Conservation (phyloP, 2,329 filamentous ascomycete genomes). For the Tolypocladium endophyticum region DNA sequence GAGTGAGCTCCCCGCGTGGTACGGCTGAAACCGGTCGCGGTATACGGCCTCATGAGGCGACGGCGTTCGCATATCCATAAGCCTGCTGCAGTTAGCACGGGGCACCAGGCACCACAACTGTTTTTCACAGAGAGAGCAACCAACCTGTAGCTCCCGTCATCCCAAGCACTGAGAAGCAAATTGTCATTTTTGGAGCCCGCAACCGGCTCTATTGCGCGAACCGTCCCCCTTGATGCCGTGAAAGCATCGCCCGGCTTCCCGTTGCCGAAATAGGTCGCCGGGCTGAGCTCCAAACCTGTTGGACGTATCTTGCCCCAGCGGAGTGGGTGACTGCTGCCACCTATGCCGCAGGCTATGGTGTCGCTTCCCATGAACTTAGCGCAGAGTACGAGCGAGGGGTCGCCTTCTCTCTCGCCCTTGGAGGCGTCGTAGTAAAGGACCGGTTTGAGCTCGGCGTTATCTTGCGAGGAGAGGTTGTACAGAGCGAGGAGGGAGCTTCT, state of each 20-base stretch:
- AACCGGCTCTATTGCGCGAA: constrained; percentile 36
- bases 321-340: constrained; percentile 29
- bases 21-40: constrained; percentile 41
- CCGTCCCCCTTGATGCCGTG: constrained; percentile 23
- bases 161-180: constrained; percentile 40
- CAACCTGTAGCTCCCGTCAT: constrained; percentile 37
- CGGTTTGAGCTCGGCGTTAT: constrained; percentile 7
- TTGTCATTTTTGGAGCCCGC: constrained; percentile 22
- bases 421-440: constrained; percentile 16
- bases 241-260: not conserved
- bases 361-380: constrained; percentile 36
- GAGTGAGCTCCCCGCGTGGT: constrained; percentile 33
- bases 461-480: constrained; percentile 12
- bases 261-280: constrained; percentile 20
- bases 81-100: constrained; percentile 8
- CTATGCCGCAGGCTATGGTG: constrained; percentile 34
- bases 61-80: constrained; percentile 39
- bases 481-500: constrained; percentile 18
- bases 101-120: not conserved
- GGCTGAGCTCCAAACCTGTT: constrained; percentile 27
- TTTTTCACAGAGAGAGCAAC: not conserved
- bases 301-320: constrained; percentile 36
- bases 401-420: constrained; percentile 5
- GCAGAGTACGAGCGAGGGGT: constrained; percentile 16
- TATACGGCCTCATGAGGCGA: constrained; percentile 36